Conservation (phyloP, 192 early-diverging fungal genomes). For the Chytriomyces sp. region DNA sequence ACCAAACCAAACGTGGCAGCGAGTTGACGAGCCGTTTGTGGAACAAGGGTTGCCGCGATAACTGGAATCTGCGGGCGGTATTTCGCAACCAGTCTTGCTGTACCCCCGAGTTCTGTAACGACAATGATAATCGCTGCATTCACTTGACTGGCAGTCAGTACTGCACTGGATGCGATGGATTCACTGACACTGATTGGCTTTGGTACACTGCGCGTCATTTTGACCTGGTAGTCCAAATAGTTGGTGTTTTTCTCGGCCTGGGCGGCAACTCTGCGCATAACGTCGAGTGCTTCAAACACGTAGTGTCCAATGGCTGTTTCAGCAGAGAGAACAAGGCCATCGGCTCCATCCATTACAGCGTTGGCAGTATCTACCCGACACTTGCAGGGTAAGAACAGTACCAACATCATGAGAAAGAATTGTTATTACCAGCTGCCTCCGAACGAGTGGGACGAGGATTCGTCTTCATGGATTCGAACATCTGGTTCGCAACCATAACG, state of each 20-base stretch:
- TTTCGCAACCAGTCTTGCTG: conserved; percentile 62
- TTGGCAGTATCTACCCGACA: conserved; percentile 45
- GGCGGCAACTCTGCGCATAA: conserved; percentile 56
- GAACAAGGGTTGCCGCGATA: conserved; percentile 58
- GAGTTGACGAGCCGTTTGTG: conserved; percentile 59
- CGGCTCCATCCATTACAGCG: conserved; percentile 67
- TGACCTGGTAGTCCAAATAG: conserved; percentile 64
- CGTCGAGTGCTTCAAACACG: conserved; percentile 51
- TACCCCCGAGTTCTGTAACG: conserved; percentile 60
- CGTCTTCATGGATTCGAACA: conserved; percentile 63
- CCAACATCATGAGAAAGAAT: neutral
- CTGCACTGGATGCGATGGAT: conserved; percentile 64
- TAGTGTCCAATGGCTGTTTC: conserved; percentile 64
- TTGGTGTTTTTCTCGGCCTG: conserved; percentile 64
- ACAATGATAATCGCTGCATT: conserved; percentile 59
- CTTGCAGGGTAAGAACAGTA: neutral
- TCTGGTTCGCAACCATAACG: conserved; percentile 65
- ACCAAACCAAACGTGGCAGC: conserved; percentile 59
- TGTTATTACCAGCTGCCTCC: conserved; percentile 41
- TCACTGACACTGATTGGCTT: conserved; percentile 64
- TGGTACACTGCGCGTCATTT: conserved; percentile 60
- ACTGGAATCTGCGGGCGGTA: conserved; percentile 67
- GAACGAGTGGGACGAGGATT: conserved; percentile 59
- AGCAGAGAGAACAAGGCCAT: conserved; percentile 63
- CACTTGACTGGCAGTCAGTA: conserved; percentile 57